Base-by-base conservation (phyloP, 148 eudicot genomes). In the Diospyros lotus region DNA sequence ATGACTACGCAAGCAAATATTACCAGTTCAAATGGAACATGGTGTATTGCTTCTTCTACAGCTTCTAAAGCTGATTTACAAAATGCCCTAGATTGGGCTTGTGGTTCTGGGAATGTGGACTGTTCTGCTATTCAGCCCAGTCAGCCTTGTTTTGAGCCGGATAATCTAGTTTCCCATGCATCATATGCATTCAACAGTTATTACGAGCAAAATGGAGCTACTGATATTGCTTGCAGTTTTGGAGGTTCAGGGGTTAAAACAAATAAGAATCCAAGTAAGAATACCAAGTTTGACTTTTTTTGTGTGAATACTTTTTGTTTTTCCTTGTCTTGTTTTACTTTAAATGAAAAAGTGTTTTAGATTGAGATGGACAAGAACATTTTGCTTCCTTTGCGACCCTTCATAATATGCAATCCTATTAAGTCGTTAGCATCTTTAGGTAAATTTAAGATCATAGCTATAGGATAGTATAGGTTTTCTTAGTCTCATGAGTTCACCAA, bases 71-170 rank as follows among this genome's bases (percentile, higher is more conserved):
- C 75, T 2, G 97, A 91, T 76, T 76, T 95, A 63, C 54, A 80
- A 55, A 91, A 82, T 70, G 99, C 93, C 9, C 56, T 95, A 54
- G 87, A 89, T 82, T 95, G 99, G 99, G 98, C 99, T 56, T 95
- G 99, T 84, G 89, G 98, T 6, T 71, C 98, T 2, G 99, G 99
- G 69, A 88, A 95, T 78, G 98, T 93, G 55, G 99, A 95, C 78
- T 95, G 99, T 66, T 90, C 93, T 3, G 84, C 97, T 15, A 87
- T 95, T 74, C 97, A 93, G 84, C 97, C 99, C 18, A 93, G 99
- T 75, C 97, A 93, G 78, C 93, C 97, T 48, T 95, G 99, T 81
- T 95, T 81, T 82, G 88, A 91, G 87, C 99, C 99, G 0, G 78
- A 93, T 84, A 91, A 72, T 78, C 58, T 84, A 44, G 88, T 77